A percentile compares a stretch with the other conserved stretches of the same genome.
Conservation (phyloP, 2,329 filamentous ascomycete genomes). For the Sarocladium brachiariae region DNA sequence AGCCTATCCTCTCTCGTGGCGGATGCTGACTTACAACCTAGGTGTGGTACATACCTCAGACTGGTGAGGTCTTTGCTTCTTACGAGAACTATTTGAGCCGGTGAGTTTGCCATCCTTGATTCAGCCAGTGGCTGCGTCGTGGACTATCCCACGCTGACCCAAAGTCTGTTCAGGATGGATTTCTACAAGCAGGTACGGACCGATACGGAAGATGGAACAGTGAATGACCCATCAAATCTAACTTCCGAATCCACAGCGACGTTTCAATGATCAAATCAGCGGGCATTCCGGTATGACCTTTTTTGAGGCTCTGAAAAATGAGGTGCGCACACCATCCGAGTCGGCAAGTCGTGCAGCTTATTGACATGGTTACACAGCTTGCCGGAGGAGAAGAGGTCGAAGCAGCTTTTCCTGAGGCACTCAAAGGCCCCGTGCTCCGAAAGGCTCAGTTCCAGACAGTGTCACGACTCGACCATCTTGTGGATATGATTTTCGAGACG, state of each 20-base stretch:
- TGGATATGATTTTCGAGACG: constrained; percentile 63
- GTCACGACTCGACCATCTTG: constrained; percentile 78
- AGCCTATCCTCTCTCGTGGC: too few relatives aligned
- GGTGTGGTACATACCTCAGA: constrained; percentile 89
- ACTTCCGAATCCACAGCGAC: constrained; percentile 46
- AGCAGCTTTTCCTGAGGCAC: constrained; percentile 79
- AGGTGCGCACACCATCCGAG: constrained; percentile 38
- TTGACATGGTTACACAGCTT: constrained; percentile 38
- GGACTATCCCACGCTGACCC: too few relatives aligned
- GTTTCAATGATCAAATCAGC: constrained; percentile 93
- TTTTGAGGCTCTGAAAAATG: constrained; percentile 86
- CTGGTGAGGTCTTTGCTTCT: constrained; percentile 79
- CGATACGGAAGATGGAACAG: neutral
- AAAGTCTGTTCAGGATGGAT: constrained; percentile 58
- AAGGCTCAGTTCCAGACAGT: constrained; percentile 87
- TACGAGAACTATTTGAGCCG: constrained; percentile 84
- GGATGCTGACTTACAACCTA: constrained; percentile 28
- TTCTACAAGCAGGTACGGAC: constrained; percentile 78
- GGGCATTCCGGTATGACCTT: constrained; percentile 87
- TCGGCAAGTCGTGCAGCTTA: neutral
- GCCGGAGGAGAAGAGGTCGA: constrained; percentile 84
- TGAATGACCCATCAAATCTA: neutral
- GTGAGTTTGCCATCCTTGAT: constrained; percentile 45
- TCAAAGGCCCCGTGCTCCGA: constrained; percentile 85
- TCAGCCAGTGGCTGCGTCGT: neutral